Conservation (phyloP, 140 eudicot genomes). For the Flaveria floridana region DNA sequence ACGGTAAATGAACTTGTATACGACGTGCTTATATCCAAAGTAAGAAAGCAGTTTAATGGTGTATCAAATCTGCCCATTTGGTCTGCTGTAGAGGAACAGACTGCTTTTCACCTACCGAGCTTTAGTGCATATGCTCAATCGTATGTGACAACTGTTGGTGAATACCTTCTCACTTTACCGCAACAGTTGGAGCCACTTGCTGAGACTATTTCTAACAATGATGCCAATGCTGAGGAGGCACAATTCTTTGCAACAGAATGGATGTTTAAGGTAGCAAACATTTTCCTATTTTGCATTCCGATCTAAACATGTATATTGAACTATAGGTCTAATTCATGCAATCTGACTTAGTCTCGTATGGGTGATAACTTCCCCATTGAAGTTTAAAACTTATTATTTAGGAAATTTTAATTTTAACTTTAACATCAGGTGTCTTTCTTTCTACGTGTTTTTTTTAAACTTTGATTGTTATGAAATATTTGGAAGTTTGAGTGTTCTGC, state of each 20-base stretch:
- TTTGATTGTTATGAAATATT: neutral
- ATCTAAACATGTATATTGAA: neutral
- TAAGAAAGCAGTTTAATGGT: constrained; percentile 74
- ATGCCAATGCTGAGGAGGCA: constrained; percentile 88
- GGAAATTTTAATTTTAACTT: too few relatives aligned
- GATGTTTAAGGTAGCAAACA: constrained; percentile 90
- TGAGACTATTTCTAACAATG: constrained; percentile 76
- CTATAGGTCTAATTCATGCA: neutral
- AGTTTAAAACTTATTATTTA: neutral
- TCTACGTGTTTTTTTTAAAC: neutral
- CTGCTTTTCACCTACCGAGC: constrained; percentile 78
- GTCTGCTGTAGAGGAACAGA: constrained; percentile 82
- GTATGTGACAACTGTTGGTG: constrained; percentile 82
- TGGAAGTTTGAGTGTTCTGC: neutral
- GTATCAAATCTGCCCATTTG: constrained; percentile 74
- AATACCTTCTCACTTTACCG: constrained; percentile 96
- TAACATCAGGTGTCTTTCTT: neutral
- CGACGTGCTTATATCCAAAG: constrained; percentile 91
- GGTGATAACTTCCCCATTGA: neutral
- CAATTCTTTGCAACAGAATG: constrained; percentile 98
- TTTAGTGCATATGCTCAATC: constrained; percentile 93
- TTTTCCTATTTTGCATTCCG: neutral
- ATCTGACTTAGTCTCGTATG: neutral
- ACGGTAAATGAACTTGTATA: constrained; percentile 96
- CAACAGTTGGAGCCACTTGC: constrained; percentile 97